Evolutionary conservation across 176 grass and related monocot genomes (phyloP).

Genomic region (Alloteropsis semialata): DNA sequence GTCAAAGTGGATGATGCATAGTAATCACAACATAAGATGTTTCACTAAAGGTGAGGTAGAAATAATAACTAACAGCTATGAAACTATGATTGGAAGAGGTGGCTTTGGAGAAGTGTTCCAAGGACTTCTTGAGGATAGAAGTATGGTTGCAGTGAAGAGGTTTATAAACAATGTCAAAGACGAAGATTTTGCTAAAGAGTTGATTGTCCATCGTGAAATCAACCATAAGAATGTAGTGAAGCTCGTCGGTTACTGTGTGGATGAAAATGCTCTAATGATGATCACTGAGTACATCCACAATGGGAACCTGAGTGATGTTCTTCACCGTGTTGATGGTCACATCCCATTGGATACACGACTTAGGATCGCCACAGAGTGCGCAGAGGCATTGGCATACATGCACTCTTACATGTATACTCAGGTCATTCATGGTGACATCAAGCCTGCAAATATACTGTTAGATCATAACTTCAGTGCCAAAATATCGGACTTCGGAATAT

Average conservation of each 20-base stretch:
- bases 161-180: background rate
- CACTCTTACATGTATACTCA: conserved; percentile 4
- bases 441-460: background rate
- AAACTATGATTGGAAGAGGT: background rate
- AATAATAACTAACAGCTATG: background rate
- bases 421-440: conserved; percentile 6
- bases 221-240: background rate
- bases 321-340: background rate
- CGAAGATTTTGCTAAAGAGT: background rate
- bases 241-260: background rate
- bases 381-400: conserved; percentile 2
- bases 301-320: background rate
- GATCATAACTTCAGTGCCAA: background rate
- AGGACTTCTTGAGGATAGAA: background rate
- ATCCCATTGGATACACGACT: background rate
- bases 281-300: background rate
- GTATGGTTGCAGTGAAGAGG: background rate
- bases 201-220: background rate
- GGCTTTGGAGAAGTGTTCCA: background rate
- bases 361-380: background rate
- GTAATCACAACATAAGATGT: background rate
- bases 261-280: background rate
- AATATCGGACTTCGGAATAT: background rate
- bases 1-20: background rate
- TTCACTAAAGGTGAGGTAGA: background rate